Base-by-base conservation (phyloP, 148 eudicot species). In the Dianthus caryophyllus region DNA sequence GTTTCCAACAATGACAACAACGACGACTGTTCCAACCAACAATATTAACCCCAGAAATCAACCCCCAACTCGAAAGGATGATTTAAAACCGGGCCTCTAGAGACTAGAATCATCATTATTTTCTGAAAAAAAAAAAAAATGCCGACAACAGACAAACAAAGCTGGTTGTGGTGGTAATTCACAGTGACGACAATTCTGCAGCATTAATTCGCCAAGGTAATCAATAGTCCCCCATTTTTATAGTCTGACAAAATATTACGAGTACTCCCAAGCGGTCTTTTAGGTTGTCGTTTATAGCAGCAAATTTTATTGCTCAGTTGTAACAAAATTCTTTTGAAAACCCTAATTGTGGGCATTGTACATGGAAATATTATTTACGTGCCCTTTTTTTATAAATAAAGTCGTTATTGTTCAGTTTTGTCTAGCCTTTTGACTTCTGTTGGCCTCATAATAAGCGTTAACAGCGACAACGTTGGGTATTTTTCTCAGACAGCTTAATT, bases 1-100 rank as follows among this genome's bases (percentile, higher is more conserved):
- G 46, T 31, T 70, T 56, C 69, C 81, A 24, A 75, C 83, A n/a
- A 69, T 66, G 67, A 39, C 78, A 9, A 69, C 78, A 11, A 65
- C 70, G 47, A 75, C 82, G 13, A 71, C 62, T 58, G 74, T 71
- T 67, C 54, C 77, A 39, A 76, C 79, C 66, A 83, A 67, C 22
- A 73, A 75, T 41, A 59, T 48, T 21, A 73, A 22, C 71, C 30
- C 52, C 4, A 75, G 72, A 76, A 78, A 75, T 77, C 68, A 70
- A 38, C 79, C 73, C 46, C 68, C 71, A 5, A 15, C 75, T 20
- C 84, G 71, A 69, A 83, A 84, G 51, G 89, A 83, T 59, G 84
- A 74, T 77, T 36, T 66, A 67, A 86, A 79, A 72, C 78, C 71
- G 21, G 72, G 63, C 66, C 60, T 69, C 56, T 73, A 78, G 61